phyloP scores from a whole-genome alignment of 148 eudicot genomes.

The Rheum nobile region DNA sequence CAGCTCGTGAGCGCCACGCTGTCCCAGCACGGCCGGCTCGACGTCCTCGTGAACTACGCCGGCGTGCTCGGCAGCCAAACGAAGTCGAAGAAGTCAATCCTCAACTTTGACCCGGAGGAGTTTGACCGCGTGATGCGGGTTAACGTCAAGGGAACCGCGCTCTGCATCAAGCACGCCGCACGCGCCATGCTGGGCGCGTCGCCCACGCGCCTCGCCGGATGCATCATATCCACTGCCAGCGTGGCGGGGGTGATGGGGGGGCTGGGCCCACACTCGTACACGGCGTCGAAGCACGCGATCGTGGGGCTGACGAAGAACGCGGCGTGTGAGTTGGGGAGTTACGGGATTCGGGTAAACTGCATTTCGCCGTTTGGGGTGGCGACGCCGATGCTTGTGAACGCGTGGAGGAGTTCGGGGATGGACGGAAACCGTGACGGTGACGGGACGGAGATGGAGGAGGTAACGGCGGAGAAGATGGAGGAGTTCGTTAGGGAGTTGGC shows the following conservation, averaged over 20 bases:
- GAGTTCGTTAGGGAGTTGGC: slow-evolving; percentile 21
- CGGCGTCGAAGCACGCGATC: slow-evolving; percentile 34
- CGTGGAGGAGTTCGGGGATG: slow-evolving; percentile 14
- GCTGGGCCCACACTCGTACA: slow-evolving; percentile 22
- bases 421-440: neutral
- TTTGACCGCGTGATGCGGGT: slow-evolving; percentile 21
- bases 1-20: slow-evolving; percentile 11
- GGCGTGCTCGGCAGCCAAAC: slow-evolving; percentile 26
- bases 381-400: slow-evolving; percentile 27
- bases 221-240: slow-evolving; percentile 29
- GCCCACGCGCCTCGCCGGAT: slow-evolving; percentile 14
- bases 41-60: slow-evolving; percentile 23
- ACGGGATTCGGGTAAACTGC: slow-evolving; percentile 34
- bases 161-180: slow-evolving; percentile 31
- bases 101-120: slow-evolving; percentile 21
- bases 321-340: slow-evolving; percentile 23
- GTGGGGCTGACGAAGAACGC: slow-evolving; percentile 31
- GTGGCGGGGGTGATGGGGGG: slow-evolving; percentile 36
- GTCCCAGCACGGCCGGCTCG: slow-evolving; percentile 16
- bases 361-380: slow-evolving; percentile 39
- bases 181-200: slow-evolving; percentile 20
- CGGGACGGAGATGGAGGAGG: neutral
- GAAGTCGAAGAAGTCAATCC: slow-evolving; percentile 20
- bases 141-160: slow-evolving; percentile 28
- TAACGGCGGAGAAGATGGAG: slow-evolving; percentile 16